Evolutionary conservation across 2,329 filamentous ascomycete genomes (phyloP).

Genomic region (Paracorniculantispora psalliotae): DNA sequence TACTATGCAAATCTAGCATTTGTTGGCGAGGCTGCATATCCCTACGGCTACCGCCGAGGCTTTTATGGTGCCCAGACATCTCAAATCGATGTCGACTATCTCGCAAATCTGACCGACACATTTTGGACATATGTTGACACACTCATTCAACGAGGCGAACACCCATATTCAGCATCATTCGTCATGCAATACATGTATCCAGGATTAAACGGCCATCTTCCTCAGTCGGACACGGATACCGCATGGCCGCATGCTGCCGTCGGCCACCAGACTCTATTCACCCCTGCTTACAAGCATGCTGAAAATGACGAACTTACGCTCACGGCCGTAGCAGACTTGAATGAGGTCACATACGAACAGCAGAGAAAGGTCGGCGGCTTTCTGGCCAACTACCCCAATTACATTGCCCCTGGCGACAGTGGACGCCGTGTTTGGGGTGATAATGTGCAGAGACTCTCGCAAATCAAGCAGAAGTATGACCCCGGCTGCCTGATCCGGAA

Average conservation of each 20-base stretch:
- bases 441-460: not conserved
- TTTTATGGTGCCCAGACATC: conserved; percentile 12
- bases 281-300: not conserved
- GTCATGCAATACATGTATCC: conserved; percentile 14
- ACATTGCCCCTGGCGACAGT: conserved; percentile 3
- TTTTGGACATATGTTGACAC: conserved; percentile 8
- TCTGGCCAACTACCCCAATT: conserved; percentile 12
- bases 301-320: not conserved
- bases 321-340: not conserved
- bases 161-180: conserved; percentile 5
- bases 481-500: conserved; percentile 7
- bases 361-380: not conserved
- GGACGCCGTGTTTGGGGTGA: conserved; percentile 5
- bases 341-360: conserved; percentile 3
- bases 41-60: conserved; percentile 9
- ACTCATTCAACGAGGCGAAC: not conserved
- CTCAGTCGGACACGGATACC: not conserved
- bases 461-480: conserved; percentile 11
- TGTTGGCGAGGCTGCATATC: conserved; percentile 8
- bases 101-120: not conserved
- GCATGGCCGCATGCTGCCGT: conserved; percentile 9
- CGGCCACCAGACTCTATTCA: conserved; percentile 10
- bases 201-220: not conserved
- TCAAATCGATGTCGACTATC: conserved; percentile 2
- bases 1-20: conserved; percentile 8